phyloP scores from a whole-genome alignment of 176 grass and related monocot genomes.

The Stipa capillata region DNA sequence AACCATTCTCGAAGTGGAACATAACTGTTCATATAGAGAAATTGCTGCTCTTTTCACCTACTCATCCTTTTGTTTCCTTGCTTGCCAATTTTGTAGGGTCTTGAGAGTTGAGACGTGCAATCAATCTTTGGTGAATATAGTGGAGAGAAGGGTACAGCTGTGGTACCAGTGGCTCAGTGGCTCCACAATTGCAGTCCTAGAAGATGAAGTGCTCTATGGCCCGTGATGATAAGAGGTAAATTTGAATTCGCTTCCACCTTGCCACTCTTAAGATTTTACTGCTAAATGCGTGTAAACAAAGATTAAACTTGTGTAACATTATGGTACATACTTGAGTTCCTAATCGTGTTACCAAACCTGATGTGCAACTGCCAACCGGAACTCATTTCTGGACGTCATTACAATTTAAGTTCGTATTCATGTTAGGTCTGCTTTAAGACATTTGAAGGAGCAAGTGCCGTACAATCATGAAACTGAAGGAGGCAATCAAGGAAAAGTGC shows the following conservation, averaged over 20 bases:
- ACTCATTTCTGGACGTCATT: not conserved
- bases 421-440: not conserved
- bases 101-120: not conserved
- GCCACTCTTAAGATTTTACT: not conserved
- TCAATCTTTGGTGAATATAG: not conserved
- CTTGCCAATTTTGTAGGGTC: not conserved
- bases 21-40: not conserved
- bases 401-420: not conserved
- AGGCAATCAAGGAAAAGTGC: not conserved
- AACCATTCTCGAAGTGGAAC: not conserved
- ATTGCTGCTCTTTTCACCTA: not conserved
- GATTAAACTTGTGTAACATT: not conserved
- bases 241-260: not conserved
- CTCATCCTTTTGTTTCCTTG: not conserved
- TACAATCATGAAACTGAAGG: constrained; percentile 2
- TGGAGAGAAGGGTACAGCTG: not conserved
- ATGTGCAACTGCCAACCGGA: not conserved
- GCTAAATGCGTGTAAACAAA: not conserved
- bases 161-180: not conserved
- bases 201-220: not conserved
- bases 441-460: constrained; percentile 1
- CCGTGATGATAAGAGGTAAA: not conserved
- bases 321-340: not conserved
- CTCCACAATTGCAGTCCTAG: not conserved
- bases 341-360: not conserved